Evolutionary conservation across 257 asterid species (phyloP).

Genomic region (Solanum habrochaites): DNA sequence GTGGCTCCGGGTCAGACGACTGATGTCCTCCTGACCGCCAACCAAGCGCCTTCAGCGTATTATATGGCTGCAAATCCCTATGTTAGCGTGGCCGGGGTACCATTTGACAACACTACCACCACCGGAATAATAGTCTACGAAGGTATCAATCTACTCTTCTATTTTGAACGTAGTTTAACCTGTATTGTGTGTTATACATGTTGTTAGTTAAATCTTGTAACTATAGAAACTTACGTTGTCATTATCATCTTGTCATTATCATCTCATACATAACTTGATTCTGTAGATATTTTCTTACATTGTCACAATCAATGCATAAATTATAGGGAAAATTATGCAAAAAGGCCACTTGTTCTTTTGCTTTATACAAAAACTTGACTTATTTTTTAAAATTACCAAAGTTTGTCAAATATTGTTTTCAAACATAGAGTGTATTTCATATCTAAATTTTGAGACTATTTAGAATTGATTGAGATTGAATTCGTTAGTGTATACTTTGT

Average conservation of each 20-base stretch:
- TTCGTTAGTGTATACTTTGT: not conserved
- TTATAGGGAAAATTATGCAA: not conserved
- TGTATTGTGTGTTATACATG: not conserved
- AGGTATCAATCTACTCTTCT: not conserved
- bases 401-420: not conserved
- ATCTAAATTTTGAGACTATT: not conserved
- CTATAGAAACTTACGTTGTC: not conserved
- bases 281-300: not conserved
- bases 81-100: not conserved
- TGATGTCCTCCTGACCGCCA: not conserved
- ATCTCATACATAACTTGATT: not conserved
- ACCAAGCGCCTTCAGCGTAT: not conserved
- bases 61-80: not conserved
- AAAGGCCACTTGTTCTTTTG: not conserved
- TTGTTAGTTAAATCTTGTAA: not conserved
- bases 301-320: not conserved
- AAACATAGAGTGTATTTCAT: too few species aligned
- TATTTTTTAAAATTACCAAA: not conserved
- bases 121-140: not conserved
- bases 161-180: not conserved
- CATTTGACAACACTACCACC: not conserved
- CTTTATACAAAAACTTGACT: not conserved
- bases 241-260: too few species aligned
- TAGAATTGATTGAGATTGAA: not conserved
- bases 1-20: not conserved